phyloP scores from a whole-genome alignment of 2,329 filamentous ascomycete genomes.

The Cladosporium austrohemisphaericum region DNA sequence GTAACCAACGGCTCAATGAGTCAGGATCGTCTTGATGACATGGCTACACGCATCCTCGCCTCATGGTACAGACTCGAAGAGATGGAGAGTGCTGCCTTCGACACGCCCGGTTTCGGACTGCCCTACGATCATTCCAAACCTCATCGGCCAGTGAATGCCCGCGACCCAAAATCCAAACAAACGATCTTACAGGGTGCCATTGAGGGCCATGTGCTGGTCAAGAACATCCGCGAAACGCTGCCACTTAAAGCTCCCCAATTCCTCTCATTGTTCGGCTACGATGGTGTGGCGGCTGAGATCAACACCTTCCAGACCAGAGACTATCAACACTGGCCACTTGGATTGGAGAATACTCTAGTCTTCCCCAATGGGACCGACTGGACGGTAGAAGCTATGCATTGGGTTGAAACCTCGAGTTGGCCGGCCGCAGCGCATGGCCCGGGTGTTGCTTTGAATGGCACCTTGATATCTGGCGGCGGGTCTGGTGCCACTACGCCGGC shows the following conservation, averaged over 20 bases:
- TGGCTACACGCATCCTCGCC: constrained; percentile 32
- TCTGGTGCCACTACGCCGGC: constrained; percentile 26
- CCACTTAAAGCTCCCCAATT: constrained; percentile 49
- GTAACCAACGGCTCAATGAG: constrained; percentile 32
- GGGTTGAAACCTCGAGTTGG: neutral
- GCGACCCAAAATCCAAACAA: constrained; percentile 46
- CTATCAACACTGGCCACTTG: constrained; percentile 2
- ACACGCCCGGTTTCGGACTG: constrained; percentile 40
- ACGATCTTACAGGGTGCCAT: constrained; percentile 53
- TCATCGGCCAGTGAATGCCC: constrained; percentile 51
- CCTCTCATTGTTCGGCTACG: constrained; percentile 46
- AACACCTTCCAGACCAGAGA: constrained; percentile 2
- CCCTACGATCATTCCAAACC: constrained; percentile 44
- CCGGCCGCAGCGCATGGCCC: neutral
- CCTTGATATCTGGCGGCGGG: constrained; percentile 29
- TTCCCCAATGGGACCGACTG: constrained; percentile 1
- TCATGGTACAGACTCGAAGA: constrained; percentile 25
- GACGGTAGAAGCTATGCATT: neutral
- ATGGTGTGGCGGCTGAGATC: constrained; percentile 21
- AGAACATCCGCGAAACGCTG: constrained; percentile 54
- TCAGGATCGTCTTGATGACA: constrained; percentile 30
- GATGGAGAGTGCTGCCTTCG: constrained; percentile 13
- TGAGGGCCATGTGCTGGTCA: constrained; percentile 61
- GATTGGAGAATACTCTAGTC: neutral
- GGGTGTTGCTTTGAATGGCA: constrained; percentile 19